phyloP scores from a whole-genome alignment of 1,139 yeast species.

The Pneumocystis jirovecii region DNA sequence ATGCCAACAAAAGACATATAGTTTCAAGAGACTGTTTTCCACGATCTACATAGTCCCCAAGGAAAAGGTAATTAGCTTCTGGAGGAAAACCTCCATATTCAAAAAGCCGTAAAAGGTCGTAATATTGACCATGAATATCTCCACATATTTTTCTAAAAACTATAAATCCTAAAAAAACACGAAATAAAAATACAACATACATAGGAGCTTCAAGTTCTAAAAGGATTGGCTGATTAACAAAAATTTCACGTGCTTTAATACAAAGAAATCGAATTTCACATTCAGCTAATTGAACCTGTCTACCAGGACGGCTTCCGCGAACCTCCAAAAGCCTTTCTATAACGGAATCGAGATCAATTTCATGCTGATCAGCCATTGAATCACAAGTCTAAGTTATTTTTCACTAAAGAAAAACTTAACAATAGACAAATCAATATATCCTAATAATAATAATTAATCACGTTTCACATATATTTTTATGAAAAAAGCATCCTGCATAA shows the following conservation, averaged over 20 bases:
- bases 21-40: slow-evolving; percentile 95
- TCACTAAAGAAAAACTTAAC: background rate
- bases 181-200: slow-evolving; percentile 38
- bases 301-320: slow-evolving; percentile 96
- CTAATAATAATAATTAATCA: background rate
- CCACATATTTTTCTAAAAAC: slow-evolving; percentile 29
- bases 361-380: slow-evolving; percentile 47
- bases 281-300: slow-evolving; percentile 85
- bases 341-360: slow-evolving; percentile 92
- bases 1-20: slow-evolving; percentile 78
- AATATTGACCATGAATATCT: slow-evolving; percentile 96
- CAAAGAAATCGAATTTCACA: slow-evolving; percentile 90
- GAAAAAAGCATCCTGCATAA: background rate
- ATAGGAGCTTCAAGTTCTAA: slow-evolving; percentile 95
- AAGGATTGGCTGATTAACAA: slow-evolving; percentile 91
- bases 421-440: background rate
- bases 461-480: background rate
- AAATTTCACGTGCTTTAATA: slow-evolving; percentile 94
- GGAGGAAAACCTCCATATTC: slow-evolving; percentile 99
- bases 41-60: slow-evolving; percentile 96
- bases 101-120: slow-evolving; percentile 82
- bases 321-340: slow-evolving; percentile 94
- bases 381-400: background rate
- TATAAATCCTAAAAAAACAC: background rate
- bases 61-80: slow-evolving; percentile 86